Evolutionary conservation across 139 green algal genomes (phyloP), one percentile per base, ranked within the genome.

Genomic region (Pedinophyceae sp.): DNA sequence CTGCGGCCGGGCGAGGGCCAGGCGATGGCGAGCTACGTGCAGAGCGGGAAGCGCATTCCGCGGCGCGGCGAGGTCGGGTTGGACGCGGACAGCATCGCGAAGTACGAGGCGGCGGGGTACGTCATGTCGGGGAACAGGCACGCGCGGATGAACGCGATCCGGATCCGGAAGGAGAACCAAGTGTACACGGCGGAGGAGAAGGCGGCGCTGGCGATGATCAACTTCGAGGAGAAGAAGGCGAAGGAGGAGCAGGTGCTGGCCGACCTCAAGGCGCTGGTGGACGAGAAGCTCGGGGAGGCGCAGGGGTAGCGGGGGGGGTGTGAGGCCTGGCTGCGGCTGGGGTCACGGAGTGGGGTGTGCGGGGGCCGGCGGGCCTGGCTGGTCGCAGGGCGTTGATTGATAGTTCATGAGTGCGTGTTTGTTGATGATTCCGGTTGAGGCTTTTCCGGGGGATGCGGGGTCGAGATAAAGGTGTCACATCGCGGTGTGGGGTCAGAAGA

Each of bases 181-280:
- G 76, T 98, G 39, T 98, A 98, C 77, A 90, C 64, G 0, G 90
- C 90, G 0, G 90, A 98, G 65, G 90, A 98, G 67, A 94, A 96
- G 70, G 77, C 85, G 17, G 90, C 90, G 25, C 73, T 98, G 62
- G 90, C 90, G 3, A 93, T 97, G 85, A 87, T 93, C 68, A 97
- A 97, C 74, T 93, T 88, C 60, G 89, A 97, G 70, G 90, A 96
- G 70, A 93, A 93, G 60, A 86, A 89, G 71, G 54, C 65, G 30
- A 92, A 93, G 64, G 90, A 98, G 74, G 60, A 80, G 3, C 80
- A 87, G 67, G 80, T 97, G 20, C 57, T 94, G 62, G 71, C 80
- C 40, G 82, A 93, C 57, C 83, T 95, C 73, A 73, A 81, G 59
- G 43, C 30, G 16, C 68, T 95, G 29, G 85, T 95, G 34, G 58